Base-by-base conservation (phyloP, 2,329 filamentous ascomycete genomes). In the Aspergillus versicolor region DNA sequence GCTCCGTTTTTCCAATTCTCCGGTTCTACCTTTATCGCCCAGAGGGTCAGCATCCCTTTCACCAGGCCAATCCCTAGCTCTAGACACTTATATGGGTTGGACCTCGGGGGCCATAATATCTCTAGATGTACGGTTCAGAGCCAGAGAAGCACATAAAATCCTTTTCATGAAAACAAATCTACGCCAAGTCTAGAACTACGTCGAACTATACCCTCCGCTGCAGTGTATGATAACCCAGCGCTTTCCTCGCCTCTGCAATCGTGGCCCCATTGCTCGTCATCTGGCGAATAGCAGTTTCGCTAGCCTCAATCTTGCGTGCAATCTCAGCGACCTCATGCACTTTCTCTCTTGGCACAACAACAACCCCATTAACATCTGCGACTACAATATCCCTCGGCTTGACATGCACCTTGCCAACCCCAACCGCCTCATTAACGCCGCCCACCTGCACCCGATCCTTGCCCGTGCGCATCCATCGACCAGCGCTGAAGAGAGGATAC, bases 381-480 rank as follows among this genome's bases (percentile, higher is more conserved):
- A 71, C 66, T 21, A 71, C 67, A n/a, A 71, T 70, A 30, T 71
- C 68, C 1, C 70, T 63, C 54, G 58, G 55, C 9, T 60, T 50
- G 2, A 71, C 69, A n/a, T 58, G 64, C 2, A 71, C 69, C 5
- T 61, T 65, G 4, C 69, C 70, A 5, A 72, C 57, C 3, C 68
- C 65, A 13, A 73, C 61, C 0, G 65, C n/a, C 52, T 70, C 64
- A 27, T 71, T 71, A 32, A 71, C 59, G 6, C 60, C 67, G 13
- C 62, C 69, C 2, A 72, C 63, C 47, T 71, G 68, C 17, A 72
- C 69, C 0, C 70, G 62, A 46, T 71, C 70, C 46, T 72, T 72
- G 32, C 68, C 69, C 0, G 70, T 72, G 12, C 70, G 63, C 70
- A 73, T 72, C 68, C 68, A 73, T 5, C 69, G 69, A 0, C 69